Conservation (phyloP, 768 basidiomycete genomes). For the Mycena latifolia region DNA sequence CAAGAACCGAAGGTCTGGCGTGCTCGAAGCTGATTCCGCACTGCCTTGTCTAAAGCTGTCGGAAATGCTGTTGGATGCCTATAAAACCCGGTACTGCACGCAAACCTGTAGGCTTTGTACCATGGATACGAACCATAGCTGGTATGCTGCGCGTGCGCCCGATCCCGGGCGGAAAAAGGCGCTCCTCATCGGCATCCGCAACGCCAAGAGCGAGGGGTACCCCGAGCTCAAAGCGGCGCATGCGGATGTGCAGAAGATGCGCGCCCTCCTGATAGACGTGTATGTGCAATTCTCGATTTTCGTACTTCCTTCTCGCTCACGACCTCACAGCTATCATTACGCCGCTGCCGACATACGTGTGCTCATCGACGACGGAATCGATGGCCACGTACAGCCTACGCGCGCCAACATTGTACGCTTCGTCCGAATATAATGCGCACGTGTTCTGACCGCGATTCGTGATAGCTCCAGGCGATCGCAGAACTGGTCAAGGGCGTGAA, state of each 20-base stretch:
- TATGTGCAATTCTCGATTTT: background rate
- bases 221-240: conserved; percentile 3
- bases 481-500: conserved; percentile 14
- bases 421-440: background rate
- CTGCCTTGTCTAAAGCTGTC: too few species aligned
- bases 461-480: conserved; percentile 14
- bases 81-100: too few species aligned
- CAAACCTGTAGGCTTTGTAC: too few species aligned
- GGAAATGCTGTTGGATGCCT: too few species aligned
- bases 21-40: too few species aligned
- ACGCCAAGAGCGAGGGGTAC: conserved; percentile 1
- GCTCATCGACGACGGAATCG: conserved; percentile 16
- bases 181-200: conserved; percentile 21
- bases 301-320: background rate
- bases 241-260: conserved; percentile 10
- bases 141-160: too few species aligned
- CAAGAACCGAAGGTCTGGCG: too few species aligned
- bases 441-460: background rate
- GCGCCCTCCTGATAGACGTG: background rate
- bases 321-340: conserved; percentile 8
- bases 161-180: conserved; percentile 12
- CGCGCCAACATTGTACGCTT: conserved; percentile 15
- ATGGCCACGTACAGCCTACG: conserved; percentile 14
- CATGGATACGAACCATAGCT: too few species aligned
- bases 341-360: background rate